Evolutionary conservation across 306 rosid species (phyloP).

Genomic region (Purshia tridentata): DNA sequence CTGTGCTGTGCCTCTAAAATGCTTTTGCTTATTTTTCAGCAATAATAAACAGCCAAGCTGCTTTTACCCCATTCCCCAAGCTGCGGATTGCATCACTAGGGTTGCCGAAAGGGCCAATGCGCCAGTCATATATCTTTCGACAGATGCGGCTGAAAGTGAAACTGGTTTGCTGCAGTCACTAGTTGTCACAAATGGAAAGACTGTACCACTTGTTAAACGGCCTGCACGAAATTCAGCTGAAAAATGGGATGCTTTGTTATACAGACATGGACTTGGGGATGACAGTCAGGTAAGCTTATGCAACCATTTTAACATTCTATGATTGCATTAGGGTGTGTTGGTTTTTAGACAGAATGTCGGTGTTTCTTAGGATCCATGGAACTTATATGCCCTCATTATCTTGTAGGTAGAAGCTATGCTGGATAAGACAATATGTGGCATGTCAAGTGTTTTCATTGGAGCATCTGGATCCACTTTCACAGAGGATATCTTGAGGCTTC

Average conservation of each 20-base stretch:
- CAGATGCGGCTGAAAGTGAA: conserved; percentile 96
- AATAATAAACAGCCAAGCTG: conserved; percentile 80
- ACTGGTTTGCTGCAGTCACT: conserved; percentile 79
- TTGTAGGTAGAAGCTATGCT: conserved; percentile 95
- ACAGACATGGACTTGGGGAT: conserved; percentile 69
- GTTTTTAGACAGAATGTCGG: neutral
- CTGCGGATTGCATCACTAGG: conserved; percentile 78
- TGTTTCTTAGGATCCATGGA: conserved; percentile 8
- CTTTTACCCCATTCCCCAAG: conserved; percentile 98
- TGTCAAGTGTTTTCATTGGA: conserved; percentile 88
- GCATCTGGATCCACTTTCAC: conserved; percentile 97
- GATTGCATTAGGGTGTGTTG: neutral
- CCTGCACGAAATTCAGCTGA: conserved; percentile 85
- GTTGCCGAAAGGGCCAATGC: conserved; percentile 64
- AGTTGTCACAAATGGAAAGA: conserved; percentile 60
- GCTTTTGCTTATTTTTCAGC: conserved; percentile 49
- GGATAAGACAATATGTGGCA: conserved; percentile 94
- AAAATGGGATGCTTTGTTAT: conserved; percentile 97
- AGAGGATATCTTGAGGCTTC: conserved; percentile 82
- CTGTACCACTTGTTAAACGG: conserved; percentile 81
- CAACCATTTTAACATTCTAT: neutral
- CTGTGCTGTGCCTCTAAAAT: conserved; percentile 21
- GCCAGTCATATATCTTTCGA: conserved; percentile 80
- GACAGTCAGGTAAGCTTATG: conserved; percentile 68
- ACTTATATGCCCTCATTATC: conserved; percentile 1